Percentiles rank a stretch among this genome's conserved stretches.
These are phyloP conservation scores for Phytopythium sindhum DNA, from an alignment of 352 stramenopile species.

Conservation along the genomic window DNA sequence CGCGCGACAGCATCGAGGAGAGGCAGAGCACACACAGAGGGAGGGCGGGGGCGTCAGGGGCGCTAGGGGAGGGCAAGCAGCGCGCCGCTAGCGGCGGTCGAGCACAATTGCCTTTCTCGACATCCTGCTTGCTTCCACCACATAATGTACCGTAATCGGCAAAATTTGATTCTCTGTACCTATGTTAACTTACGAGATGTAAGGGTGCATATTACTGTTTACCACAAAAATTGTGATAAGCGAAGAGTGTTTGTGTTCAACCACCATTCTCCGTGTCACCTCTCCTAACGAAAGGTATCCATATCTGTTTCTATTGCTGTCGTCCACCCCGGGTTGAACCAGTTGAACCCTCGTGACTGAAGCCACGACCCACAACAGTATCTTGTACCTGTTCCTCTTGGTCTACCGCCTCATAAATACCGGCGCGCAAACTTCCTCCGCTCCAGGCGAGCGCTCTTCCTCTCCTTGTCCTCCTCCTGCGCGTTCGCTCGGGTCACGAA, in stretches of 20 bases:
- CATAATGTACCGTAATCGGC: background rate
- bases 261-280: background rate
- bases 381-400: background rate
- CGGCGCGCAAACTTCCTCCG: conserved; percentile 6
- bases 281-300: background rate
- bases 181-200: background rate
- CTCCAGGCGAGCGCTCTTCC: conserved; percentile 1
- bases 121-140: background rate
- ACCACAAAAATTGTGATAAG: background rate
- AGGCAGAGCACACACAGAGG: background rate
- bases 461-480: background rate
- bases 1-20: conserved; percentile 9
- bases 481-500: background rate
- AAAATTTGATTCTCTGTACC: background rate
- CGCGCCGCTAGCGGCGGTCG: background rate
- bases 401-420: conserved; percentile 5
- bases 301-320: background rate
- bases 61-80: background rate
- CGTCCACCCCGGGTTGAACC: background rate
- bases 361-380: background rate
- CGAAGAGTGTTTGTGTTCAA: background rate
- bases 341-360: background rate
- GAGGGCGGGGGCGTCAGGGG: background rate
- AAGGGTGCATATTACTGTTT: background rate
- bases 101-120: background rate